phyloP scores from a whole-genome alignment of 2,329 filamentous ascomycete species.

The Nemania sp. region DNA sequence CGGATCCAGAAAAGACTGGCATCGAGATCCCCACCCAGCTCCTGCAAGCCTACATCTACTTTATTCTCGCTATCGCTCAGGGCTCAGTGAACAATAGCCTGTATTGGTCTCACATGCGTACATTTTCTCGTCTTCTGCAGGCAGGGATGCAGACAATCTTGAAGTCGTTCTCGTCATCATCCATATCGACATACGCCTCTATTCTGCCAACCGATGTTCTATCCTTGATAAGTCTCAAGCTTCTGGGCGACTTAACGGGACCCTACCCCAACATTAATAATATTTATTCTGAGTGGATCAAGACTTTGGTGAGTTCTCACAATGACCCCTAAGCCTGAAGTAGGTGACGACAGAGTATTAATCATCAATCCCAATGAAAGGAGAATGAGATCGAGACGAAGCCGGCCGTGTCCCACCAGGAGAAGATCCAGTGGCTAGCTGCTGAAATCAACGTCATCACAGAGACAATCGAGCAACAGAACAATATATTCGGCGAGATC shows the following conservation, averaged over 20 bases:
- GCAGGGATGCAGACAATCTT: conserved; percentile 8
- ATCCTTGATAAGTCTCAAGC: conserved; percentile 45
- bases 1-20: background rate
- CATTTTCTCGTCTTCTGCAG: conserved; percentile 6
- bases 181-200: conserved; percentile 33
- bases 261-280: conserved; percentile 46
- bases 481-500: conserved; percentile 3
- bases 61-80: conserved; percentile 10
- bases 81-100: background rate
- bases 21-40: conserved; percentile 6
- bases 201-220: conserved; percentile 50
- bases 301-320: conserved; percentile 44
- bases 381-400: conserved; percentile 15
- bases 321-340: conserved; percentile 26
- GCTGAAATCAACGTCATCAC: conserved; percentile 15
- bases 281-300: conserved; percentile 50
- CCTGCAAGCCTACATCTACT: conserved; percentile 14
- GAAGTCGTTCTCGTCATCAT: conserved; percentile 29
- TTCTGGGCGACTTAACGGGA: conserved; percentile 47
- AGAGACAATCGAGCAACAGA: conserved; percentile 11
- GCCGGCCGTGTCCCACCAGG: conserved; percentile 7
- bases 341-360: conserved; percentile 19
- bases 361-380: background rate
- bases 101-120: conserved; percentile 1
- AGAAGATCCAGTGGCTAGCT: conserved; percentile 13